Base-by-base conservation (phyloP, 2,329 filamentous ascomycete genomes). In the Ascocoryne sarcoides region DNA sequence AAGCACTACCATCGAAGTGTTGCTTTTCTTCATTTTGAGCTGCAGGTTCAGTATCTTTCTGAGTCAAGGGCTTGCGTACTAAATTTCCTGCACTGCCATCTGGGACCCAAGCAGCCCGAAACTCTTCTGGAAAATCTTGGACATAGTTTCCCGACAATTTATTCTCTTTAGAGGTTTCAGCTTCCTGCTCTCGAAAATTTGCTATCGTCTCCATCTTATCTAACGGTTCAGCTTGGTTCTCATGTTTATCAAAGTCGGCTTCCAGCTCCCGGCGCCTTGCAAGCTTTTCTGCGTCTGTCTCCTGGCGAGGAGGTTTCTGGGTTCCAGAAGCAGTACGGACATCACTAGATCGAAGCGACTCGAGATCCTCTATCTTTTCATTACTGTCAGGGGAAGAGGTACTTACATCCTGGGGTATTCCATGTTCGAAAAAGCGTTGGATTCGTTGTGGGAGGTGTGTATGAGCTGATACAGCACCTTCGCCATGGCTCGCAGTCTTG, bases 41-140 rank as follows among this genome's bases (percentile, higher is more conserved):
- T 20, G 42, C 41, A 7, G 39, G 37, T 21, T 56, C 39, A 10
- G 40, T 30, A 20, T 53, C 40, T 26, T 46, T 18, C 21, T 36
- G 31, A 15, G 29, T 18, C 8, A 39, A 53, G 39, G n/a, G 42
- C 26, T 48, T 48, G 38, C 46, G 50, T 9, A 28, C 44, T 26
- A 57, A 40, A 15, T 36, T 36, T 20, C 42, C 50, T 16, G 9
- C 26, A 32, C 40, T 19, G 36, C 46, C 37, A 19, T 26, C 37
- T 5, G 43, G 49, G 30, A 55, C 59, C 70, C 70, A 73, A 1
- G 63, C 62, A 4, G 54, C 53, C 0, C 62, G 49, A 40, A 71
- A 73, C 3, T 74, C 70, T 43, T 75, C 69, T 0, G 70, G 68
- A 43, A 74, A 75, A 51, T 75, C 71, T 21, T 64, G 65, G 7